A percentile compares a stretch with the other conserved stretches of the same genome.
These are phyloP conservation scores for Saccharomycopsis oosterbeekiorum DNA, from an alignment of 805 yeast genomes.

Conservation along the genomic window DNA sequence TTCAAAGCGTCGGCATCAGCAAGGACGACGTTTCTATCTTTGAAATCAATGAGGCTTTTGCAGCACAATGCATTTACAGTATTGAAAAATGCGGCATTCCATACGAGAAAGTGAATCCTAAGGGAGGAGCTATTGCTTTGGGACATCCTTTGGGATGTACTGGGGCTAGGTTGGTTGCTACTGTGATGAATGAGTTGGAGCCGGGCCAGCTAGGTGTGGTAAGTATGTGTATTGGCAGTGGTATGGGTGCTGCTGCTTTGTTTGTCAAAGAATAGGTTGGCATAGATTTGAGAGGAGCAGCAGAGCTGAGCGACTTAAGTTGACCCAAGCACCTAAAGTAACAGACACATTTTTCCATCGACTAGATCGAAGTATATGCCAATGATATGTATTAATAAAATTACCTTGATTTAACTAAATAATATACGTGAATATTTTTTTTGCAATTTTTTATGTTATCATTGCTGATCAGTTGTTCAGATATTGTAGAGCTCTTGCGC, in stretches of 20 bases:
- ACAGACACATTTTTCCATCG: no score
- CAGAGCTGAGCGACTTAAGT: no score
- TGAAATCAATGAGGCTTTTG: constrained; percentile 95
- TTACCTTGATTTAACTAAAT: no score
- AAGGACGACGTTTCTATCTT: constrained; percentile 61
- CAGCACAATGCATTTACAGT: constrained; percentile 84
- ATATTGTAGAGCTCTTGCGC: no score
- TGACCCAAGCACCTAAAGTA: no score
- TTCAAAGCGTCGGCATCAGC: constrained; percentile 49
- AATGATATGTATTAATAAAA: no score
- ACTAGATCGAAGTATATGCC: no score
- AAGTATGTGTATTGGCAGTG: constrained; percentile 96
- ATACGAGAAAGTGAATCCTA: constrained; percentile 64
- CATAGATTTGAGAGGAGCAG: neutral
- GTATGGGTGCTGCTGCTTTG: constrained; percentile 96
- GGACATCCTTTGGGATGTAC: constrained; percentile 93
- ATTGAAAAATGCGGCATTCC: constrained; percentile 60
- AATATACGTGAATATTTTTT: no score
- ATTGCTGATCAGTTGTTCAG: no score
- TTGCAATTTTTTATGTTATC: no score
- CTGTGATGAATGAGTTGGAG: constrained; percentile 70
- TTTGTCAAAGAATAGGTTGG: constrained; percentile 58
- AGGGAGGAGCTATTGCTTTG: constrained; percentile 94
- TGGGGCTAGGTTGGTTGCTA: constrained; percentile 89
- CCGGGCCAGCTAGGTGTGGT: constrained; percentile 81